Conservation (phyloP, 2,329 filamentous ascomycete genomes). For the Hirsutella minnesotensis region DNA sequence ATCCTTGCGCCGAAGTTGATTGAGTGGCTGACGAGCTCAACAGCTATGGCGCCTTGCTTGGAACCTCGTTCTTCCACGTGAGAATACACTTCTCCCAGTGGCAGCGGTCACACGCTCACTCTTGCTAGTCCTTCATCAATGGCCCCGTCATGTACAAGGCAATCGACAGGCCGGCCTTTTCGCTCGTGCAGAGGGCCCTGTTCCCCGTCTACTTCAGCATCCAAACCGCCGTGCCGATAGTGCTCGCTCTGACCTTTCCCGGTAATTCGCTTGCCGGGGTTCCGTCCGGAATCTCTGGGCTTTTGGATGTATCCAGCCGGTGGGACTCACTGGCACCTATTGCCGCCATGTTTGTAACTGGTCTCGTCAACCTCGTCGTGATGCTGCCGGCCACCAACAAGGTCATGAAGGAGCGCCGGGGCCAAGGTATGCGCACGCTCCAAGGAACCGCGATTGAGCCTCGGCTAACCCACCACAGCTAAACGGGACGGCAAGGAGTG, state of each 20-base stretch:
- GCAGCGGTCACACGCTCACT: not conserved
- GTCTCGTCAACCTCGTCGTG: slow-evolving; percentile 56
- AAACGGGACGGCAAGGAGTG: slow-evolving; percentile 82
- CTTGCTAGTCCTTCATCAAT: slow-evolving; percentile 55
- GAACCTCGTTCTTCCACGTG: slow-evolving; percentile 78
- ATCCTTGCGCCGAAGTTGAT: no score
- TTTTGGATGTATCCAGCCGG: slow-evolving; percentile 48
- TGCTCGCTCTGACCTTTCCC: slow-evolving; percentile 72
- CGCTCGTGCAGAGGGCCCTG: slow-evolving; percentile 63
- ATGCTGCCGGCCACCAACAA: slow-evolving; percentile 66
- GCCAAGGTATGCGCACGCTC: slow-evolving; percentile 50
- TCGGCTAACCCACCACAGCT: slow-evolving; percentile 35
- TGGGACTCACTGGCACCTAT: slow-evolving; percentile 58
- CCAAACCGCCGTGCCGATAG: slow-evolving; percentile 61
- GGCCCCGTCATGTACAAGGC: slow-evolving; percentile 65
- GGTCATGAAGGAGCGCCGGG: slow-evolving; percentile 62
- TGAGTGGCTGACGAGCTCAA: not conserved
- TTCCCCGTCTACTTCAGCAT: slow-evolving; percentile 86
- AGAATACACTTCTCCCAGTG: not conserved
- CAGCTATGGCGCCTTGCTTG: slow-evolving; percentile 81
- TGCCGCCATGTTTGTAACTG: slow-evolving; percentile 56
- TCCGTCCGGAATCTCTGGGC: slow-evolving; percentile 36
- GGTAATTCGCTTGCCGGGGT: slow-evolving; percentile 39
- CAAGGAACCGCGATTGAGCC: not conserved
- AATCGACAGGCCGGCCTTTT: slow-evolving; percentile 71